phyloP scores from a whole-genome alignment of 2,329 filamentous ascomycete species.

The Sporothrix humicola region DNA sequence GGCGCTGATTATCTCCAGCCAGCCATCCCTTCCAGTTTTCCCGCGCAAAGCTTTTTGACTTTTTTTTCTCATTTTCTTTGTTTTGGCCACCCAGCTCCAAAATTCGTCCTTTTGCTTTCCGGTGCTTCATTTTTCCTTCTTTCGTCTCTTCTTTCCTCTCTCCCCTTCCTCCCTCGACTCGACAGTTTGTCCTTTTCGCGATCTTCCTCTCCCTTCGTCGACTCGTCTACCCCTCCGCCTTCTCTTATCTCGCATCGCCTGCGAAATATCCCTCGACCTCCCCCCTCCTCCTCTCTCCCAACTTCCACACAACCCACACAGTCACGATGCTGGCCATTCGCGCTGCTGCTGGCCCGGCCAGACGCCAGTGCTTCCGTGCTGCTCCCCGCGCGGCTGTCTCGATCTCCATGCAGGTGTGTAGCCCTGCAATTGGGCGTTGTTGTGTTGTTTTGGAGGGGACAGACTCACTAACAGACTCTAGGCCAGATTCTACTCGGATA shows the following conservation, averaged over 20 bases:
- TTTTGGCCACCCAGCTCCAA: conserved; percentile 25
- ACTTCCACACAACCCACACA: conserved; percentile 27
- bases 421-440: too few species aligned
- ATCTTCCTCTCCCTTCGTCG: conserved; percentile 1
- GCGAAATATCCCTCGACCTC: conserved; percentile 22
- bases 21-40: conserved; percentile 30
- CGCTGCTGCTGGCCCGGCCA: conserved; percentile 75
- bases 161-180: not conserved
- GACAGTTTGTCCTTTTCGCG: not conserved
- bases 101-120: conserved; percentile 17
- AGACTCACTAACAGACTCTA: not conserved
- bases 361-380: conserved; percentile 78
- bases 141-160: not conserved
- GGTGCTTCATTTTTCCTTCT: conserved; percentile 12
- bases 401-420: conserved; percentile 56
- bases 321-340: conserved; percentile 80
- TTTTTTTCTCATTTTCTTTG: conserved; percentile 11
- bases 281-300: conserved; percentile 21
- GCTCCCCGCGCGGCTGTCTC: conserved; percentile 62
- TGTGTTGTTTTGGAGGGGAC: not conserved
- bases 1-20: conserved; percentile 31
- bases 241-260: conserved; percentile 14
- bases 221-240: not conserved
- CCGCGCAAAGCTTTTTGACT: conserved; percentile 27
- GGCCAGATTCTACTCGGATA: conserved; percentile 63